Base-by-base conservation (phyloP, 495 filamentous ascomycete genomes). In the Daldinia grandis region DNA sequence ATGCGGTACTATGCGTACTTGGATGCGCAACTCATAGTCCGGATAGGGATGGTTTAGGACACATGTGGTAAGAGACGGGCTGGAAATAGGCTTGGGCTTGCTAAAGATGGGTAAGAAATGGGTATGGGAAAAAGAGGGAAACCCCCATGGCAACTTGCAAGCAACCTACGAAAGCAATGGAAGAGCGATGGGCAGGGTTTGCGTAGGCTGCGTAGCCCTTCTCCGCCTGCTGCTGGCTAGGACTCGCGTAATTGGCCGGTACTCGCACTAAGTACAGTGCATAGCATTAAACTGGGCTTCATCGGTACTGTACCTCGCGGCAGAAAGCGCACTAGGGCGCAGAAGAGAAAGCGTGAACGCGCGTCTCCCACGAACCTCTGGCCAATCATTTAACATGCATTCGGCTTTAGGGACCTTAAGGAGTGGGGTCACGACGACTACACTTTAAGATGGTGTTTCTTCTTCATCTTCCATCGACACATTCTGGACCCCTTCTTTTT, bases 291-390 rank as follows among this genome's bases (percentile, higher is more conserved):
- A 47, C 37, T 38, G 44, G 33, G 21, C 47, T 49, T 12, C 55
- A 62, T 62, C 65, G 58, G 61, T 65, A 73, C 70, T 69, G 70
- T 73, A 68, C 65, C 40, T 73, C 57, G 64, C 66, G 62, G 65
- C 65, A 73, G 70, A 73, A 72, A 69, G 15, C 60, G 58, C 65
- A 73, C 62, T 73, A 73, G 65, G 70, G 40, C 58, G 19, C 65
- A 73, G 62, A 69, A 69, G 65, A 69, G 70, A 73, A 61, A 53
- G 65, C 65, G 65, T 73, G 70, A 73, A 73, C 70, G 70, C 70
- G 70, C 70, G 70, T 73, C 70, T 73, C 44, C 65, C 33, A 35
- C 6, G n/a, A 17, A 17, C 17, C 2, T 58, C 53, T 19, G 9
- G 1, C 70, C 70, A 73, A 73, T 73, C 70, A 66, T 53, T 7